phyloP scores from a whole-genome alignment of 2,329 filamentous ascomycete species.

The Incumbomyces lentus region DNA sequence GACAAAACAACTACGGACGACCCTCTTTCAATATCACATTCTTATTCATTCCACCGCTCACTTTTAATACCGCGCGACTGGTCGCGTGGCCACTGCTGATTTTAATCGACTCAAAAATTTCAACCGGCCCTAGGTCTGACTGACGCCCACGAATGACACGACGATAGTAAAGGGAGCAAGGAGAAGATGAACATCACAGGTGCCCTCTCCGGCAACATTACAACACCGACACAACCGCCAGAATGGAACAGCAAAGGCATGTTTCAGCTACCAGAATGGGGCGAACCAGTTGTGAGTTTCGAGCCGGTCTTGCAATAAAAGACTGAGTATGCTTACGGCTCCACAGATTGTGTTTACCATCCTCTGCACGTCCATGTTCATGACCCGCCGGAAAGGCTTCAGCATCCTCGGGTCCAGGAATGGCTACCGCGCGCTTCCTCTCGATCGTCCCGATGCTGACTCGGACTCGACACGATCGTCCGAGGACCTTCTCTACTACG shows the following conservation, averaged over 20 bases:
- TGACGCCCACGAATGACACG: neutral
- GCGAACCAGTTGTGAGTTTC: slow-evolving; percentile 15
- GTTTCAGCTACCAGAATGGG: slow-evolving; percentile 20
- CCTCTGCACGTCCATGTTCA: slow-evolving; percentile 38
- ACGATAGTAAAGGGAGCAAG: neutral
- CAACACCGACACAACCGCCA: slow-evolving; percentile 13
- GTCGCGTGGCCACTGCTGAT: neutral
- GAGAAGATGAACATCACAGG: neutral
- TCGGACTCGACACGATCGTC: slow-evolving; percentile 28
- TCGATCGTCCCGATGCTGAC: slow-evolving; percentile 19
- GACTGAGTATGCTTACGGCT: neutral
- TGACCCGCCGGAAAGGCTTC: slow-evolving; percentile 38
- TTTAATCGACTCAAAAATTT: too few relatives aligned
- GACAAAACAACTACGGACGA: neutral
- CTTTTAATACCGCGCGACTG: neutral
- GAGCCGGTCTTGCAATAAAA: neutral
- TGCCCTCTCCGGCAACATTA: slow-evolving; percentile 9
- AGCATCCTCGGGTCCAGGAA: slow-evolving; percentile 28
- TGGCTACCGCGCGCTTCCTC: slow-evolving; percentile 15
- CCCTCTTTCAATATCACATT: neutral
- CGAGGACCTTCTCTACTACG: slow-evolving; percentile 28
- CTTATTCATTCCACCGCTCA: neutral
- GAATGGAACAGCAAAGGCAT: slow-evolving; percentile 21
- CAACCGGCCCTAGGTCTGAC: neutral
- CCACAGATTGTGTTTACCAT: slow-evolving; percentile 42